Base-by-base conservation (phyloP, 2,329 filamentous ascomycete species). In the Acephala macrosclerotiorum region DNA sequence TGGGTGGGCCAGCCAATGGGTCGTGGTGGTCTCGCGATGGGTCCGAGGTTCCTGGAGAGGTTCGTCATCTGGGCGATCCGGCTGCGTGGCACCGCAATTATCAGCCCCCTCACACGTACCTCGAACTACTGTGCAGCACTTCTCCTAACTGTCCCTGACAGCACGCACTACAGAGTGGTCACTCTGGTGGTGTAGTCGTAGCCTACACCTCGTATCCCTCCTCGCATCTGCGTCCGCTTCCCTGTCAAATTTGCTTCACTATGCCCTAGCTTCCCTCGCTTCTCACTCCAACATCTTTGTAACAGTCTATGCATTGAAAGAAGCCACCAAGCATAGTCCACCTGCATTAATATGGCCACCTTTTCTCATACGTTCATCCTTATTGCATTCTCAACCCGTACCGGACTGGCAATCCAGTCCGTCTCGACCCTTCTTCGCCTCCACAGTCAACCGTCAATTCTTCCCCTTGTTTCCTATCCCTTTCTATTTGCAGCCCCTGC, bases 371-470 rank as follows among this genome's bases (percentile, higher is more conserved):
- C 38, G 60, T 66, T 67, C 63, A 40, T 63, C 61, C 63, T 64
- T 69, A 69, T 69, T 71, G 70, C 68, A 71, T 71, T 70, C 67
- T 66, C 29, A 12, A 63, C 61, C 25, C 49, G 60, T 59, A 45
- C 60, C 38, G 26, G 51, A 57, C n/a, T 55, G 38, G 61, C 63
- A 59, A 57, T 33, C 64, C 57, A 38, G 58, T 61, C 58, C 53
- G 2, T 33, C 29, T 33, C 57, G 47, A 53, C 38, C 58, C 33
- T 60, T 59, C 58, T 60, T 56, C 42, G 35, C 58, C 55, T 61
- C 33, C 56, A 66, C 56, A 47, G 12, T 42, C 4, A 4, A 33
- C 60, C 62, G 40, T 38, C 61, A 47, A 67, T 63, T 55, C 60
- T 60, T 70, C 57, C 58, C 65, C 58, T 58, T 42, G 40, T 57